These are phyloP conservation scores for Schwanniomyces occidentalis DNA, from an alignment of 805 yeast genomes.

Conservation along the genomic window DNA sequence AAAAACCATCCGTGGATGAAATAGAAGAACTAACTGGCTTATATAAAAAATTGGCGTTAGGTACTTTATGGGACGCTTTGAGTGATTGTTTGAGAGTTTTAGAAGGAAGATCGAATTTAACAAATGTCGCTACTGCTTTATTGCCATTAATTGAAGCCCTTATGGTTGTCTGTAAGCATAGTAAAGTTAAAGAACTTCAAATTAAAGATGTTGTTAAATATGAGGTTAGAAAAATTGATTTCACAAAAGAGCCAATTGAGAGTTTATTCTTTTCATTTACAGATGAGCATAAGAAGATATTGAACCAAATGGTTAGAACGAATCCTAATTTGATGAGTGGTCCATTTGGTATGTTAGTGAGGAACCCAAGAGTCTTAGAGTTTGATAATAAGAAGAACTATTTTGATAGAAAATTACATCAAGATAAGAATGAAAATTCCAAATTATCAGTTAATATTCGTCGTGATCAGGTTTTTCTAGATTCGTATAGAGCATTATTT, in stretches of 20 bases:
- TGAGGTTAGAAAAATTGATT: constrained; percentile 65
- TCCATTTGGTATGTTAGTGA: constrained; percentile 84
- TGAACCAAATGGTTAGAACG: constrained; percentile 87
- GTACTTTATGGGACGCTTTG: constrained; percentile 81
- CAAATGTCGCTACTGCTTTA: constrained; percentile 68
- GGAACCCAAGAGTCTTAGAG: constrained; percentile 85
- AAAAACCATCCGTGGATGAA: constrained; percentile 20
- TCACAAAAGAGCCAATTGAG: constrained; percentile 73
- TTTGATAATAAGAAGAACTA: constrained; percentile 91
- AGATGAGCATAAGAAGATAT: constrained; percentile 79
- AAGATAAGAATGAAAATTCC: constrained; percentile 41
- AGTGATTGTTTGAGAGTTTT: constrained; percentile 68
- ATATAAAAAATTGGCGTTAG: constrained; percentile 70
- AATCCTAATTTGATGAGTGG: constrained; percentile 96
- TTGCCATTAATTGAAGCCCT: constrained; percentile 87
- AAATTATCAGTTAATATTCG: constrained; percentile 68
- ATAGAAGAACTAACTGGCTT: constrained; percentile 53
- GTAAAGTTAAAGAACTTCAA: constrained; percentile 59
- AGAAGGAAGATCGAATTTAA: constrained; percentile 54
- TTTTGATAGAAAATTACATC: constrained; percentile 73
- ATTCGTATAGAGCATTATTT: constrained; percentile 80
- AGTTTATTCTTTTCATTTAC: constrained; percentile 82
- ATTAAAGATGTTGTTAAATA: constrained; percentile 57
- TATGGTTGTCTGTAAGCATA: constrained; percentile 95
- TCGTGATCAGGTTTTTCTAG: constrained; percentile 89